Evolutionary conservation across 2,329 filamentous ascomycete species (phyloP), one percentile per base, ranked within the genome.

Genomic region (Pyrenochaeta sp.): DNA sequence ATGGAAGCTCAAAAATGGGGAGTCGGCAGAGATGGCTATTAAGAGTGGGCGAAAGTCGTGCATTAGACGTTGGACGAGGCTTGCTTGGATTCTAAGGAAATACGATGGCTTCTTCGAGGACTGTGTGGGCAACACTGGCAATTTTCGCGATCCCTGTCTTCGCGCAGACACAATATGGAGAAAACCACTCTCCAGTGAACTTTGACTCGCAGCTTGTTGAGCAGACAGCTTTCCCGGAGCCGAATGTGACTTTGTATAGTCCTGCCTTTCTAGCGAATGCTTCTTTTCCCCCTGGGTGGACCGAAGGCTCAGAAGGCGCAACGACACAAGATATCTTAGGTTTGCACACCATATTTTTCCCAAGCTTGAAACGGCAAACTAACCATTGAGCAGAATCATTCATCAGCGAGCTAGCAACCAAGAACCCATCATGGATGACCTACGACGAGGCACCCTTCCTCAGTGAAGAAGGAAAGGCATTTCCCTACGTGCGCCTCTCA

Each of bases 201-300:
- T 45, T 53, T n/a, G 65, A 71, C 44, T 55, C 60, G 48, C 53
- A 65, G 19, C 41, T 65, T 10, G 54, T 66, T n/a, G 65, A 71
- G 41, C 65, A 63, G n/a, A 53, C 40, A 7, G 63, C 63, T 3
- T 72, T 72, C 20, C 66, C 62, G 9, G 56, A 55, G 35, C 67
- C 66, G 3, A 63, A 65, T 41, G 53, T 56, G 3, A 62, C 60
- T 9, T 49, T 69, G 6, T 44, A 58, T 23, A 66, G 64, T 23
- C 68, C 68, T 30, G 67, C 65, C 1, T 70, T 71, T 15, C 29
- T 57, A 14, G 29, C 58, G 3, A 61, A 62, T 34, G 55, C 61
- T 3, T 58, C 57, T 4, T 60, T 70, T 6, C 54, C 56, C 17
- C 46, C 58, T 6, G 63, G 57, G 2, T 71, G 67, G 52, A 29